These are phyloP conservation scores for Monosporascus sp. DNA, from an alignment of 2,329 filamentous ascomycete species.

Conservation along the genomic window DNA sequence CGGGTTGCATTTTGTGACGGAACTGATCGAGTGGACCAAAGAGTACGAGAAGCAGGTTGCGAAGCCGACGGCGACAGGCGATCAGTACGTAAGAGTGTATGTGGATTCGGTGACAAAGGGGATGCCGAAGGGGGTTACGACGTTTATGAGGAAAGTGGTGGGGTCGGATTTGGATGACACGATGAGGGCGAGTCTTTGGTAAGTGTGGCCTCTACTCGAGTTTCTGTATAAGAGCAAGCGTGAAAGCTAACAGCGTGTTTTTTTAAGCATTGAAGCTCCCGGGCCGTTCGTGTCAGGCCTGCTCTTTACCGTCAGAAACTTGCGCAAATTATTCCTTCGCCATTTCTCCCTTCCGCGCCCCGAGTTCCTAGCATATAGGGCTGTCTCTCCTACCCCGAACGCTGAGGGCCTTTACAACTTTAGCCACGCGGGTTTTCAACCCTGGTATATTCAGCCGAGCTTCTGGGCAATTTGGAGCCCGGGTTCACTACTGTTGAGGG, in stretches of 20 bases:
- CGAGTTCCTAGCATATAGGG: background rate
- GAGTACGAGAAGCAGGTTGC: conserved; percentile 17
- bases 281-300: background rate
- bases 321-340: background rate
- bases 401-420: background rate
- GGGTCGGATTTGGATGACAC: background rate
- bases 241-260: background rate
- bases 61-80: conserved; percentile 29
- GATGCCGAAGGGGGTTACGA: conserved; percentile 4
- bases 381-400: background rate
- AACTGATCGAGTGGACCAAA: conserved; percentile 19
- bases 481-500: background rate
- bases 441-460: background rate
- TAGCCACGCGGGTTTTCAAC: background rate
- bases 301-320: background rate
- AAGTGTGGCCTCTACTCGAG: background rate
- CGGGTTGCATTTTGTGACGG: conserved; percentile 22
- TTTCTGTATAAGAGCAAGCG: background rate
- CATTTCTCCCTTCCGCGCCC: background rate
- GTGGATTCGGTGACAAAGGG: conserved; percentile 30
- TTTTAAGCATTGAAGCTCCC: background rate
- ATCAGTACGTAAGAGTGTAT: conserved; percentile 14
- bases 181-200: background rate
- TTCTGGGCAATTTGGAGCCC: background rate
- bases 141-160: background rate